These are phyloP conservation scores for Pythium pectinolyticum DNA, from an alignment of 352 stramenopile species.

Conservation along the genomic window DNA sequence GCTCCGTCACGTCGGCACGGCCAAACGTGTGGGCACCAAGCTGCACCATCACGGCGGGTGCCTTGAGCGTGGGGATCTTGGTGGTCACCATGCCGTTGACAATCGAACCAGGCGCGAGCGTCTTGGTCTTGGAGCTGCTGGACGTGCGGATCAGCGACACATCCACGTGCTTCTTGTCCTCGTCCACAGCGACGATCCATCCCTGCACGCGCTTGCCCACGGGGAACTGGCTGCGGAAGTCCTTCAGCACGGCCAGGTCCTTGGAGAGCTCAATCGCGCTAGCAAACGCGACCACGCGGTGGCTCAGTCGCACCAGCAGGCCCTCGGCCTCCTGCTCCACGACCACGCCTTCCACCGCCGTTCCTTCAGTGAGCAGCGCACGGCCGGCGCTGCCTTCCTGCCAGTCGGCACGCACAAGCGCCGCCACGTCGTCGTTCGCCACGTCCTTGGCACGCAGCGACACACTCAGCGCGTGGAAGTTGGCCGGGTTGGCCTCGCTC, in stretches of 20 bases:
- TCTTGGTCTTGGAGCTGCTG: neutral
- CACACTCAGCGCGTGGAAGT: slow-evolving; percentile 70
- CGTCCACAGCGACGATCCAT: slow-evolving; percentile 65
- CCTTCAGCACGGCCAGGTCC: slow-evolving; percentile 54
- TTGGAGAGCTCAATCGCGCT: slow-evolving; percentile 67
- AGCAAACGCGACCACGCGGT: slow-evolving; percentile 64
- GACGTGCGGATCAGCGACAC: slow-evolving; percentile 62
- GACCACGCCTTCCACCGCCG: slow-evolving; percentile 65
- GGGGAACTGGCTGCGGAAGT: slow-evolving; percentile 69
- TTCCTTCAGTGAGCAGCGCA: slow-evolving; percentile 61
- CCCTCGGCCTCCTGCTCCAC: slow-evolving; percentile 58
- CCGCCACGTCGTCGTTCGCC: slow-evolving; percentile 33
- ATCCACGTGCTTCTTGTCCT: slow-evolving; percentile 73
- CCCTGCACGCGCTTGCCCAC: slow-evolving; percentile 75
- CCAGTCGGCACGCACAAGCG: slow-evolving; percentile 78
- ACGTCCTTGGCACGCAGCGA: slow-evolving; percentile 67
- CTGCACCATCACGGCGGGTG: slow-evolving; percentile 86
- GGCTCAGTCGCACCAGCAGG: slow-evolving; percentile 69
- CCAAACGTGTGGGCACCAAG: slow-evolving; percentile 71
- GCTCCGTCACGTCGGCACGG: slow-evolving; percentile 81
- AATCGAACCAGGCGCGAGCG: slow-evolving; percentile 48
- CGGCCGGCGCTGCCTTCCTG: slow-evolving; percentile 63
- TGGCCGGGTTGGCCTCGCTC: slow-evolving; percentile 69
- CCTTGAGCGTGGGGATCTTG: slow-evolving; percentile 70
- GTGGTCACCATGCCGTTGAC: slow-evolving; percentile 72